Conservation (phyloP, 805 yeast species). For the Ogataea zsoltii region DNA sequence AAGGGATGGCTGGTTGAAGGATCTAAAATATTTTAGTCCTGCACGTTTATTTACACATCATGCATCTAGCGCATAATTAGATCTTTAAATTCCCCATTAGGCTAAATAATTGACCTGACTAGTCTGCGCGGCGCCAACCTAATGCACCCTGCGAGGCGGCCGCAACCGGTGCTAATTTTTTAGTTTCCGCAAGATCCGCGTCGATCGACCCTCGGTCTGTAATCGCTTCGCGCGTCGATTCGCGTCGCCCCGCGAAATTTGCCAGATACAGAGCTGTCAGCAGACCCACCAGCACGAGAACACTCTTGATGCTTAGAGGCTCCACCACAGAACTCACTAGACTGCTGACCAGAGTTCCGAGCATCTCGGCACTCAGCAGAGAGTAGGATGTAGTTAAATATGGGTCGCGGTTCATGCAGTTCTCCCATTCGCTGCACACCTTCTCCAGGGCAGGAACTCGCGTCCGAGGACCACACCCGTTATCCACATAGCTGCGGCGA, state of each 20-base stretch:
- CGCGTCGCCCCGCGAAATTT: slow-evolving; percentile 50
- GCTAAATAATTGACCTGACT: neutral
- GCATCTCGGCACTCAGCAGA: slow-evolving; percentile 57
- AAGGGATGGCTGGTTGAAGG: slow-evolving; percentile 4
- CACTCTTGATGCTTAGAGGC: slow-evolving; percentile 64
- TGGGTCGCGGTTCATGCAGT: slow-evolving; percentile 65
- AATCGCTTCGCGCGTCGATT: neutral
- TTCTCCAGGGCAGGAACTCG: slow-evolving; percentile 59
- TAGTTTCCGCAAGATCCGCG: neutral
- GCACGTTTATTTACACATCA: neutral
- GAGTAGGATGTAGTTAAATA: slow-evolving; percentile 50
- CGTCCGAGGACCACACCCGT: slow-evolving; percentile 56
- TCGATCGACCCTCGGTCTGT: neutral
- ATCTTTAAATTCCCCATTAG: neutral
- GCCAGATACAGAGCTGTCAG: slow-evolving; percentile 51
- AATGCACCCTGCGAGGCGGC: neutral
- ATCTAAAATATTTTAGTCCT: neutral
- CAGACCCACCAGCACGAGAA: slow-evolving; percentile 39
- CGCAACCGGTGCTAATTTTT: neutral
- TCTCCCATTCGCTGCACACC: slow-evolving; percentile 61
- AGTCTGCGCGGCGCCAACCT: slow-evolving; percentile 2
- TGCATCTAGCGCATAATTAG: neutral
- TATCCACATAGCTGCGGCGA: slow-evolving; percentile 49
- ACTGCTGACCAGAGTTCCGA: slow-evolving; percentile 62
- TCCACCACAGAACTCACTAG: slow-evolving; percentile 64